phyloP scores from a whole-genome alignment of 176 grass and related monocot genomes.

The Elymus sibiricus region DNA sequence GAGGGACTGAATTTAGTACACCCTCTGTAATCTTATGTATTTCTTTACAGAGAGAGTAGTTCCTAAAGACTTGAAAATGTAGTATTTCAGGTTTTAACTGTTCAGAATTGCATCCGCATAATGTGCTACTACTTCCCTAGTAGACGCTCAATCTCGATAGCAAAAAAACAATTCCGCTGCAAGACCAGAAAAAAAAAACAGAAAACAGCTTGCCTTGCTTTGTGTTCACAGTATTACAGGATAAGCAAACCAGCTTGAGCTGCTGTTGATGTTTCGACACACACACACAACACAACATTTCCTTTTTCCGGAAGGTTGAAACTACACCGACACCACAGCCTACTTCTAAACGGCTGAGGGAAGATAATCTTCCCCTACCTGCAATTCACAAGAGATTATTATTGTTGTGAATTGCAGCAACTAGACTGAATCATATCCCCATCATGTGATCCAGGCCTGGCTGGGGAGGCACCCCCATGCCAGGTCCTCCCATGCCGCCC shows the following conservation, averaged over 20 bases:
- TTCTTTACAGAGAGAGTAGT: too few relatives aligned
- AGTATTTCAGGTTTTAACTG: too few relatives aligned
- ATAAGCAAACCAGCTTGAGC: not conserved
- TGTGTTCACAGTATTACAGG: conserved; percentile 21
- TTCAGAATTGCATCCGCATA: too few relatives aligned
- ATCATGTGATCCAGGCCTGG: conserved; percentile 82
- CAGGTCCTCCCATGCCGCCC: conserved; percentile 52
- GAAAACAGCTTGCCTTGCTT: not conserved
- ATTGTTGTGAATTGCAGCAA: conserved; percentile 30
- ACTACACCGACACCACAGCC: conserved; percentile 19
- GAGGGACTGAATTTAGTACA: too few relatives aligned
- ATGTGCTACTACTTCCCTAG: too few relatives aligned
- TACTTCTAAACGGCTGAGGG: conserved; percentile 21
- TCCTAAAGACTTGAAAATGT: too few relatives aligned
- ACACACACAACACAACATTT: not conserved
- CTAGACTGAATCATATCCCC: conserved; percentile 42
- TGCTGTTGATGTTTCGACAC: not conserved
- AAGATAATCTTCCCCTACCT: conserved; percentile 18
- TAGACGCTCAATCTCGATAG: too few relatives aligned
- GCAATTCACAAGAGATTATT: conserved; percentile 27
- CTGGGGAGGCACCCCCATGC: conserved; percentile 62
- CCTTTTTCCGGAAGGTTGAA: not conserved
- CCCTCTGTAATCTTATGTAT: too few relatives aligned
- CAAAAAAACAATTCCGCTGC: too few relatives aligned
- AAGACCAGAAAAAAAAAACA: too few relatives aligned